These are phyloP conservation scores for Novymonas esmeraldas DNA, from an alignment of 208 protist species.

Conservation along the genomic window DNA sequence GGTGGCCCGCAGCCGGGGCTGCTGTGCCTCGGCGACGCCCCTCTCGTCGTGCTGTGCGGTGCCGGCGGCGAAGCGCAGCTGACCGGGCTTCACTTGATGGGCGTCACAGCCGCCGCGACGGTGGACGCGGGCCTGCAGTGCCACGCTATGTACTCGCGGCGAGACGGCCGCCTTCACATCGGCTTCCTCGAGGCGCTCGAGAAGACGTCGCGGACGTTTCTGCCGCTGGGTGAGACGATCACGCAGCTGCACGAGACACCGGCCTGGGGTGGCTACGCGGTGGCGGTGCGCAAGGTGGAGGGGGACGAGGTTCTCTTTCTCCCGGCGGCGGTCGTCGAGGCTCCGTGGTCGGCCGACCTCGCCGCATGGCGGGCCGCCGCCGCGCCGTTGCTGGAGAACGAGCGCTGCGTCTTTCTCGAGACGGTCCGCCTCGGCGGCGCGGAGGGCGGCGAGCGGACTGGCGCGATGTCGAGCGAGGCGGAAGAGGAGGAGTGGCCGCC, in stretches of 20 bases:
- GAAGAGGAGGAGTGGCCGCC: constrained; percentile 16
- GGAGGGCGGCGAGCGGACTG: constrained; percentile 7
- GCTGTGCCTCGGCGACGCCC: constrained; percentile 63
- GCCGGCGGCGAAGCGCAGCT: constrained; percentile 12
- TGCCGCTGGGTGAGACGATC: constrained; percentile 58
- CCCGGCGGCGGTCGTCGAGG: constrained; percentile 30
- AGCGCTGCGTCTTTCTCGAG: constrained; percentile 81
- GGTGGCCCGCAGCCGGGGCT: constrained; percentile 38
- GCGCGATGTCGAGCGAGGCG: constrained; percentile 6
- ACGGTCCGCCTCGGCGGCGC: constrained; percentile 33
- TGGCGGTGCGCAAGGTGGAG: constrained; percentile 55
- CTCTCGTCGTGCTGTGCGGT: constrained; percentile 60
- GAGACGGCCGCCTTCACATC: constrained; percentile 29
- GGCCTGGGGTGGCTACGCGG: constrained; percentile 58
- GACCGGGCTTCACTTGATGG: constrained; percentile 24
- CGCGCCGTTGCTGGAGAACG: constrained; percentile 71
- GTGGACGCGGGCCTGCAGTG: constrained; percentile 26
- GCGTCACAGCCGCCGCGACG: constrained; percentile 24
- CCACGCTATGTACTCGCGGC: constrained; percentile 31
- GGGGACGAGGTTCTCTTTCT: constrained; percentile 68
- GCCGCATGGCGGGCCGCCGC: constrained; percentile 14
- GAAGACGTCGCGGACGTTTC: constrained; percentile 54
- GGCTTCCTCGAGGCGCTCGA: constrained; percentile 45
- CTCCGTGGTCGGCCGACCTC: constrained; percentile 27
- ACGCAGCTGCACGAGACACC: constrained; percentile 59